phyloP scores from a whole-genome alignment of 2,329 filamentous ascomycete species.

The Beauveria sp. region DNA sequence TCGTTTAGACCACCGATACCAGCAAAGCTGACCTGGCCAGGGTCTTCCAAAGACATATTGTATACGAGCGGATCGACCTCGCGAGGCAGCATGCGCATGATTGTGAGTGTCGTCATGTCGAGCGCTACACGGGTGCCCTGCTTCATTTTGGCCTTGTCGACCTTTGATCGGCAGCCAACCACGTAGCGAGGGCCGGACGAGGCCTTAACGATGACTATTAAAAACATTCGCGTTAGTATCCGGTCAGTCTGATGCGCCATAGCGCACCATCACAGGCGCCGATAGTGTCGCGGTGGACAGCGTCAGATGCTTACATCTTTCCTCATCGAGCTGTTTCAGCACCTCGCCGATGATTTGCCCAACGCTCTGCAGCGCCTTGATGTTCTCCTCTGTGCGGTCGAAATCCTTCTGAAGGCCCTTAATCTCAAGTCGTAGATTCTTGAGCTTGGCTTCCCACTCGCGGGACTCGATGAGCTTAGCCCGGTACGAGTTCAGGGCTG shows the following conservation, averaged over 20 bases:
- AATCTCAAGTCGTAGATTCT: conserved; percentile 87
- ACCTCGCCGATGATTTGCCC: conserved; percentile 99
- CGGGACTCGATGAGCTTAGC: conserved; percentile 83
- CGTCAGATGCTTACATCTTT: conserved; percentile 67
- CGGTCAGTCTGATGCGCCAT: conserved; percentile 15
- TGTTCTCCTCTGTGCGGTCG: conserved; percentile 96
- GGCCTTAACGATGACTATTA: conserved; percentile 89
- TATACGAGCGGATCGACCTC: conserved; percentile 98
- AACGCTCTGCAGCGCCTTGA: conserved; percentile 97
- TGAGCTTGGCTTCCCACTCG: conserved; percentile 98
- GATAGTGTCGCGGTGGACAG: neutral
- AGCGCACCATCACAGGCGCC: neutral
- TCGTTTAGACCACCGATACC: conserved; percentile 97
- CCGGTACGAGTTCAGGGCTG: conserved; percentile 72
- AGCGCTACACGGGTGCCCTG: conserved; percentile 95
- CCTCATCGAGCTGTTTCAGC: conserved; percentile 95
- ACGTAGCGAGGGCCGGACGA: conserved; percentile 97
- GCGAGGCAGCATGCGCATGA: conserved; percentile 98
- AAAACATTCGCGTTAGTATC: neutral
- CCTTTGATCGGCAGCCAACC: conserved; percentile 95
- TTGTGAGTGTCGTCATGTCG: conserved; percentile 98
- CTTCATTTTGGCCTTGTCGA: conserved; percentile 95
- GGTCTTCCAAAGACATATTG: conserved; percentile 99
- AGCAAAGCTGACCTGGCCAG: conserved; percentile 93
- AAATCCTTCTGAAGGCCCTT: conserved; percentile 93